Base-by-base conservation (phyloP, 495 filamentous ascomycete genomes). In the Amniculicola lignicola region DNA sequence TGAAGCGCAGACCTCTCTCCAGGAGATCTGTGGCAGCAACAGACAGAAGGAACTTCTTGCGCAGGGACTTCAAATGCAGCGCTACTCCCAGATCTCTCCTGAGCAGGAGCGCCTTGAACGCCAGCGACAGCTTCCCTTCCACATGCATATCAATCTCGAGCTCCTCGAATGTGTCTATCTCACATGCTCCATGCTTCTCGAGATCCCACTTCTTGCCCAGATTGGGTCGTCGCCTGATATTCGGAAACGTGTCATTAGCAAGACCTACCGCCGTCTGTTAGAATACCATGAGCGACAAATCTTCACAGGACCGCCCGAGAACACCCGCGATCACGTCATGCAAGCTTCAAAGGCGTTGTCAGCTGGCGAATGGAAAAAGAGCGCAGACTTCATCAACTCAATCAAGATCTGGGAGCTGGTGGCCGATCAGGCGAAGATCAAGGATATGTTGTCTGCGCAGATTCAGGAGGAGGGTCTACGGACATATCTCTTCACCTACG, bases 401-500 rank as follows among this genome's bases (percentile, higher is more conserved):
- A 98, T 98, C 77, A 97, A 97, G 82, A 97, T 97, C 70, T 98
- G 93, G 93, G 93, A 98, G 25, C 77, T 99, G 57, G 93, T 99
- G 82, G 82, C 90, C 53, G 78, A 87, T 62, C 83, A 89, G 25
- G 85, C 88, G 22, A 86, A 88, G 70, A 90, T 96, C 76, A 97
- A 97, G 84, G 74, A 80, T 47, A 96, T 97, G 92, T 85, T 99
- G 24, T 86, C 90, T 24, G 88, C 88, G 68, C 93, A 97, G 76
- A 95, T 96, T 61, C 94, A 99, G 74, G 93, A 97, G 70, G 94
- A 97, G 76, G 93, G 93, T 54, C 81, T 99, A 45, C 82, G 94
- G 50, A 99, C 93, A 45, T 99, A 99, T 73, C 88, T 99, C 63
- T 97, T 99, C 81, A 99, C 93, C 47, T 99, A 99, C 72, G 93